Evolutionary conservation across 352 stramenopile genomes (phyloP).

Genomic region (Plasmopara muralis): DNA sequence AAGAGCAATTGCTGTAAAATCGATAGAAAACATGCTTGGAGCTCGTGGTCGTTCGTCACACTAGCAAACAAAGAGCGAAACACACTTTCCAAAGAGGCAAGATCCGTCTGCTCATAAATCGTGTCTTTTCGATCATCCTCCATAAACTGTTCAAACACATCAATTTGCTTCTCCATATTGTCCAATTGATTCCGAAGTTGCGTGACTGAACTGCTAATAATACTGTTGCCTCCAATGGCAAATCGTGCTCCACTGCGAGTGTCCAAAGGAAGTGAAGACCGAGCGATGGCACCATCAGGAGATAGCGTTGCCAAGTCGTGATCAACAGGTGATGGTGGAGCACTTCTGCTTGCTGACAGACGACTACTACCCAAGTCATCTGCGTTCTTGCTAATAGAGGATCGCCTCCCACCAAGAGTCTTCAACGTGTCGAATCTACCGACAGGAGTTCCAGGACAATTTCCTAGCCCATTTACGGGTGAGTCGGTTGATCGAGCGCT

Average conservation of each 20-base stretch:
- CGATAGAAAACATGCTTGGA: slow-evolving; percentile 67
- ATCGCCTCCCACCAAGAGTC: slow-evolving; percentile 19
- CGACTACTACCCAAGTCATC: slow-evolving; percentile 15
- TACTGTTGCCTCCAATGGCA: slow-evolving; percentile 36
- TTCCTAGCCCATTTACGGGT: slow-evolving; percentile 17
- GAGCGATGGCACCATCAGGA: slow-evolving; percentile 23
- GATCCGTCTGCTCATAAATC: slow-evolving; percentile 75
- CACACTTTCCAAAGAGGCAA: slow-evolving; percentile 63
- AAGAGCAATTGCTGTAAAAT: slow-evolving; percentile 84
- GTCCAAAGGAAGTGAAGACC: slow-evolving; percentile 27
- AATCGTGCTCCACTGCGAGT: slow-evolving; percentile 14
- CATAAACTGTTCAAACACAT: slow-evolving; percentile 86
- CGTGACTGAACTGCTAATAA: slow-evolving; percentile 65
- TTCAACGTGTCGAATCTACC: slow-evolving; percentile 27
- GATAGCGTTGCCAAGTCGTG: slow-evolving; percentile 24
- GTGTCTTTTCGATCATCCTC: slow-evolving; percentile 83
- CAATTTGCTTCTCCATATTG: slow-evolving; percentile 86
- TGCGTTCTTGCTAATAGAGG: slow-evolving; percentile 16
- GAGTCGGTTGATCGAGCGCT: slow-evolving; percentile 23
- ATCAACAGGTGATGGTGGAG: slow-evolving; percentile 48
- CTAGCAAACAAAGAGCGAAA: slow-evolving; percentile 53
- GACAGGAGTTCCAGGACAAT: slow-evolving; percentile 21
- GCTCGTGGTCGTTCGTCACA: slow-evolving; percentile 50
- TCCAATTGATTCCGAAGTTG: slow-evolving; percentile 77
- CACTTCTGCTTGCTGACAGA: slow-evolving; percentile 40